Conservation (phyloP, 2,329 filamentous ascomycete genomes). For the Colletotrichum sp. region DNA sequence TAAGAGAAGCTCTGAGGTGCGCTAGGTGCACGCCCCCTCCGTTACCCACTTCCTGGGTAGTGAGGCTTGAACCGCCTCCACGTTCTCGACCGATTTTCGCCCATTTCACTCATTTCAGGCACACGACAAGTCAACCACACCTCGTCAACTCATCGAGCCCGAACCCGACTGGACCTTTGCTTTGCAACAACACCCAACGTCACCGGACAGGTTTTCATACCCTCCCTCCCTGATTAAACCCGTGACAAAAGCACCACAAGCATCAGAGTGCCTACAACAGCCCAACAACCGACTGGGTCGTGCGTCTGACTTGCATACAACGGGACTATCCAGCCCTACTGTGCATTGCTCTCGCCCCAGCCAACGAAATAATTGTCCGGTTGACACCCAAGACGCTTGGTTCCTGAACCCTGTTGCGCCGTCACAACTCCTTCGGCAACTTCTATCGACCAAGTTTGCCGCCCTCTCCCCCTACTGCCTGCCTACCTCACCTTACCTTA, state of each 20-base stretch:
- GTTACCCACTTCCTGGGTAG: constrained; percentile 15
- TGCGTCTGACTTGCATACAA: constrained; percentile 20
- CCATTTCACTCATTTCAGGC: background rate
- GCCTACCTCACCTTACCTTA: background rate
- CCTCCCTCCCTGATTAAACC: background rate
- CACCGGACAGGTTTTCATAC: background rate
- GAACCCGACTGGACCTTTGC: background rate
- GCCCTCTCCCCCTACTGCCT: background rate
- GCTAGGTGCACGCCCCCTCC: constrained; percentile 11
- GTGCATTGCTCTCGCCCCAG: background rate
- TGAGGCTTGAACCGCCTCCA: constrained; percentile 15
- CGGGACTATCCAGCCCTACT: constrained; percentile 18
- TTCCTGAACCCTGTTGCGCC: constrained; percentile 5
- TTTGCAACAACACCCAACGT: constrained; percentile 1
- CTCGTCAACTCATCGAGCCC: background rate
- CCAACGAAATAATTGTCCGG: constrained; percentile 13
- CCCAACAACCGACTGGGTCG: constrained; percentile 14
- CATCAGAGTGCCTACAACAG: background rate
- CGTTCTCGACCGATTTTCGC: constrained; percentile 12
- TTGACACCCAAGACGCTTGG: background rate
- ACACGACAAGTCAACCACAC: constrained; percentile 9
- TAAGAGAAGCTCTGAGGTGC: background rate
- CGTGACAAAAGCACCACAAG: background rate
- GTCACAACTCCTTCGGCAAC: background rate
- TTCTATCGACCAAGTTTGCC: background rate